Percentiles rank a stretch among this genome's conserved stretches.
Evolutionary conservation across 495 filamentous ascomycete species (phyloP).

Genomic region (Penicillium argentinense): DNA sequence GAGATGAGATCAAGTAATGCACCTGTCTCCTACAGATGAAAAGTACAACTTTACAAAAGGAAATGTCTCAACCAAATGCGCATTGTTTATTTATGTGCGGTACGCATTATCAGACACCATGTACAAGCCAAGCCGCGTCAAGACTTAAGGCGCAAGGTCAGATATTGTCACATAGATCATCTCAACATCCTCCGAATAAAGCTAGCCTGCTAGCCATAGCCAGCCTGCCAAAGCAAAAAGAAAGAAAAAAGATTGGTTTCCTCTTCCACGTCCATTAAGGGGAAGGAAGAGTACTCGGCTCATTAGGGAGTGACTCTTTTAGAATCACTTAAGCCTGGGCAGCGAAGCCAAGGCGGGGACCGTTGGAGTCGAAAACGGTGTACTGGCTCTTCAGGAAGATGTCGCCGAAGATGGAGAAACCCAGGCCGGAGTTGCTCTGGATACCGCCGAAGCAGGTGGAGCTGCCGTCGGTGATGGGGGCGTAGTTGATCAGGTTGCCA

Average conservation of each 20-base stretch:
- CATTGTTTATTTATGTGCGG: constrained; percentile 18
- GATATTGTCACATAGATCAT: constrained; percentile 7
- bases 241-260: constrained; percentile 1
- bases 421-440: constrained; percentile 60
- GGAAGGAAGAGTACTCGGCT: constrained; percentile 4
- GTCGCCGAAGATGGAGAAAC: constrained; percentile 72
- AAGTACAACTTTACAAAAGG: too few relatives aligned
- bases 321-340: constrained; percentile 30
- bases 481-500: constrained; percentile 44
- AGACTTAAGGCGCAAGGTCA: constrained; percentile 10
- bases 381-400: constrained; percentile 78
- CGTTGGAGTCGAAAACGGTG: constrained; percentile 67
- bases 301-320: constrained; percentile 1
- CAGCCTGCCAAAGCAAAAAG: not conserved
- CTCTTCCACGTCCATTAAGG: not conserved
- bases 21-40: too few relatives aligned
- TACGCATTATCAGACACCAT: constrained; percentile 24
- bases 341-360: constrained; percentile 62
- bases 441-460: constrained; percentile 64
- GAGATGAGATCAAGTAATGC: too few relatives aligned
- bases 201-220: constrained; percentile 23
- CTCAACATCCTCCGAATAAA: constrained; percentile 13
- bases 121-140: constrained; percentile 24
- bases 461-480: constrained; percentile 39
- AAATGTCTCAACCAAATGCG: constrained; percentile 8